These are phyloP conservation scores for Hirsutella thompsonii DNA, from an alignment of 2,329 filamentous ascomycete genomes.

Conservation along the genomic window DNA sequence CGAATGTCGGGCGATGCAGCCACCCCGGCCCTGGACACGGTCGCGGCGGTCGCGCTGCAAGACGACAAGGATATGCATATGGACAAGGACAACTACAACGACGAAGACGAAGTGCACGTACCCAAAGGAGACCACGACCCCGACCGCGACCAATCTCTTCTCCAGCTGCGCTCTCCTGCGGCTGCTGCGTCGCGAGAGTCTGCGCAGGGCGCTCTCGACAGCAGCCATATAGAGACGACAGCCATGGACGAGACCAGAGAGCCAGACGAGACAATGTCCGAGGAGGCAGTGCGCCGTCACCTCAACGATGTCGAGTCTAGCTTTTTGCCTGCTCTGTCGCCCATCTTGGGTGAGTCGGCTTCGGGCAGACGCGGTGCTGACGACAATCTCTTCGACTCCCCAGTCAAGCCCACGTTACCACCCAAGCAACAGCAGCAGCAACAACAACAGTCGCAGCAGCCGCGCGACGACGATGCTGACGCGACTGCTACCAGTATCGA, in stretches of 20 bases:
- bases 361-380: conserved; percentile 29
- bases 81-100: neutral
- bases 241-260: conserved; percentile 20
- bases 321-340: conserved; percentile 46
- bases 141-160: conserved; percentile 5
- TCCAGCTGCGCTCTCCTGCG: conserved; percentile 8
- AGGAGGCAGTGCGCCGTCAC: conserved; percentile 41
- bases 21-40: neutral
- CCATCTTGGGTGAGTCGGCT: conserved; percentile 33
- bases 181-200: conserved; percentile 7
- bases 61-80: too few species aligned
- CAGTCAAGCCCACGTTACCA: conserved; percentile 18
- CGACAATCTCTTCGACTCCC: conserved; percentile 45
- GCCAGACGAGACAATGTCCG: conserved; percentile 35
- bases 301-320: conserved; percentile 54
- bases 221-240: conserved; percentile 28
- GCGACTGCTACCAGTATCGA: conserved; percentile 23
- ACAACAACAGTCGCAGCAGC: too few species aligned
- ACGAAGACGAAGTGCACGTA: neutral
- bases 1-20: conserved; percentile 9
- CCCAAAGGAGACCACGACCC: neutral
- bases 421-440: neutral
- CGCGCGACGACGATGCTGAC: conserved; percentile 7
- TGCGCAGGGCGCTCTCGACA: conserved; percentile 13
- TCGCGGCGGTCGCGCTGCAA: too few species aligned